A percentile compares a stretch with the other conserved stretches of the same genome.
Conservation (phyloP, 495 filamentous ascomycete genomes). For the Oleoguttula mirabilis region DNA sequence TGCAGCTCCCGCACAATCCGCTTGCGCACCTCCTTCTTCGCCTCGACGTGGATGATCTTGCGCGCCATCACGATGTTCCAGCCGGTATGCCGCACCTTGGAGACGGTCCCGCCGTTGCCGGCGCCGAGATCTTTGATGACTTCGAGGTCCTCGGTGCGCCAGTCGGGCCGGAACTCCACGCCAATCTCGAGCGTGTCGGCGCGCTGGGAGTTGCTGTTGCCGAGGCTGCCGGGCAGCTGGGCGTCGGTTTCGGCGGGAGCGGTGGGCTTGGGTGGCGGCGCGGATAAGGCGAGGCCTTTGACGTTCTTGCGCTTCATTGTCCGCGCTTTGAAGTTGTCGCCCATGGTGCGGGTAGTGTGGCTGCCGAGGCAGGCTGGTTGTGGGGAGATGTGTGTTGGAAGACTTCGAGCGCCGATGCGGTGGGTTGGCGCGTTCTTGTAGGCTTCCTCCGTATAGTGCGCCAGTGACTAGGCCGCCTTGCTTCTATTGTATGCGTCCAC, state of each 20-base stretch:
- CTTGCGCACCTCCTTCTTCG: constrained; percentile 89
- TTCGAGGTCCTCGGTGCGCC: constrained; percentile 83
- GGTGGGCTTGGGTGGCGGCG: constrained; percentile 44
- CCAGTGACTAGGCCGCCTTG: too few species aligned
- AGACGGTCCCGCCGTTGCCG: constrained; percentile 94
- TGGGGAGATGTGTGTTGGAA: too few species aligned
- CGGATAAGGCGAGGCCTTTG: constrained; percentile 79
- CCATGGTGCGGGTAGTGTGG: constrained; percentile 47
- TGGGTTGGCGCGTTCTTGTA: too few species aligned
- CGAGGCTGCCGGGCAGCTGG: constrained; percentile 46
- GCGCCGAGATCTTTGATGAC: constrained; percentile 88
- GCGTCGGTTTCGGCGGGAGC: constrained; percentile 48
- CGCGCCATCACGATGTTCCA: constrained; percentile 94
- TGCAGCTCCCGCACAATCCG: constrained; percentile 91
- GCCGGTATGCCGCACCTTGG: constrained; percentile 89
- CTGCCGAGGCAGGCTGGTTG: neutral
- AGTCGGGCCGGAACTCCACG: constrained; percentile 86
- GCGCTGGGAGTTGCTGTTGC: constrained; percentile 50
- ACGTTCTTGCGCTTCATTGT: constrained; percentile 97
- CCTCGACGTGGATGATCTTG: constrained; percentile 98
- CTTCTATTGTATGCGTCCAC: too few species aligned
- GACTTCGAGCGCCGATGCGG: too few species aligned
- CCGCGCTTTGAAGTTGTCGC: constrained; percentile 72
- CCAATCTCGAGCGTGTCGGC: constrained; percentile 86
- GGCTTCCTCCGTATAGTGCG: too few species aligned